Conservation (phyloP, 164 flowering plant genomes). For the Santalum album region DNA sequence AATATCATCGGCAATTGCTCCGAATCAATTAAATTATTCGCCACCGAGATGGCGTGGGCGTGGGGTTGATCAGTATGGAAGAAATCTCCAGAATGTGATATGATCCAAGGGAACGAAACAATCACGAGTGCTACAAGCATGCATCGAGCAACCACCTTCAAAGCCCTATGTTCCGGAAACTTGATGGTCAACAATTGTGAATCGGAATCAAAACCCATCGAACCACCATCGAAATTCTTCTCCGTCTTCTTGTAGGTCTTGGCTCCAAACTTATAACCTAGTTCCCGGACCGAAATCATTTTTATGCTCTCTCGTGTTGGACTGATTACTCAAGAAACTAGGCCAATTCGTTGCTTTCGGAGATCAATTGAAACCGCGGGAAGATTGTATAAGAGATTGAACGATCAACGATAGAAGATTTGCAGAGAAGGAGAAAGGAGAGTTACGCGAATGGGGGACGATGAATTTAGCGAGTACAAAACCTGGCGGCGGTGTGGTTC, state of each 20-base stretch:
- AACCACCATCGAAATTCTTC: conserved; percentile 2
- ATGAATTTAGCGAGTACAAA: conserved; percentile 76
- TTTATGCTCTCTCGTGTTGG: too few relatives aligned
- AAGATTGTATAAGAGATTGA: neutral
- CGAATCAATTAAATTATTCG: too few relatives aligned
- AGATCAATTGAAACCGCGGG: neutral
- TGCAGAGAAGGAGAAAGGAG: neutral
- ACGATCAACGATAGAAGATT: neutral
- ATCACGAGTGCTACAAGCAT: conserved; percentile 39
- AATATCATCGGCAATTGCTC: conserved; percentile 25
- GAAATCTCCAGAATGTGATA: conserved; percentile 9
- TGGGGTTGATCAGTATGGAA: too few relatives aligned
- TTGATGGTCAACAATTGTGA: conserved; percentile 26
- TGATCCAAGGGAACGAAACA: conserved; percentile 33
- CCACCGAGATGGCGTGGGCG: neutral
- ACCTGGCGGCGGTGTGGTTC: conserved; percentile 89
- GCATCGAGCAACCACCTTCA: conserved; percentile 39
- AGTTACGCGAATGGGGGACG: neutral
- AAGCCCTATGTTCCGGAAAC: conserved; percentile 26
- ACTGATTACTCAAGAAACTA: too few relatives aligned
- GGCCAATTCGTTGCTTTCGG: neutral
- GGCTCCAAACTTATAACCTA: conserved; percentile 5
- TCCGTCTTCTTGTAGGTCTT: conserved; percentile 10
- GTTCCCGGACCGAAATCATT: conserved; percentile 6
- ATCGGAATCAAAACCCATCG: conserved; percentile 10